These are phyloP conservation scores for Imleria badia DNA, from an alignment of 768 basidiomycete species.

Conservation along the genomic window DNA sequence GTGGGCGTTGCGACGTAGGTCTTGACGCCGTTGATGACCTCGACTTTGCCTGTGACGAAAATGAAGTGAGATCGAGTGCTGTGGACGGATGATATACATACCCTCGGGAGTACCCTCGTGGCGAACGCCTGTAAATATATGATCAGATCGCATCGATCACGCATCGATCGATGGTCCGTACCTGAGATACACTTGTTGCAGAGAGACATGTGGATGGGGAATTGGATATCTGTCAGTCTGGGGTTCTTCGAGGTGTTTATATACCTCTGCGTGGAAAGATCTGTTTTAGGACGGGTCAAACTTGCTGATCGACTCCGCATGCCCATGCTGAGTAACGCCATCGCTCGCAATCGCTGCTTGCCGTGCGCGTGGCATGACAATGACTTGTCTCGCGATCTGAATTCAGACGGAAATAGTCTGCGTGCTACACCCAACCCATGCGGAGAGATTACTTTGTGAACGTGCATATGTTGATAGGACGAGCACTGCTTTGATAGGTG, in stretches of 20 bases:
- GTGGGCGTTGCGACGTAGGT: slow-evolving; percentile 56
- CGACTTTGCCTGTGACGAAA: slow-evolving; percentile 37
- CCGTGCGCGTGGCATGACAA: background rate
- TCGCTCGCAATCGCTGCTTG: background rate
- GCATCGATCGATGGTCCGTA: slow-evolving; percentile 17
- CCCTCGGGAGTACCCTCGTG: slow-evolving; percentile 51
- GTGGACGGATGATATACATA: slow-evolving; percentile 12
- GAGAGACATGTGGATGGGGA: slow-evolving; percentile 43
- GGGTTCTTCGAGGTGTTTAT: slow-evolving; percentile 9
- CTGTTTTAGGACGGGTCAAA: background rate
- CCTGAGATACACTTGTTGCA: slow-evolving; percentile 59
- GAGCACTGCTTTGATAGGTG: background rate
- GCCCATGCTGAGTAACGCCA: background rate
- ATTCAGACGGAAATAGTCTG: background rate
- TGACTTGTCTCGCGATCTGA: background rate
- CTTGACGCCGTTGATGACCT: slow-evolving; percentile 46
- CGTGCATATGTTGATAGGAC: background rate
- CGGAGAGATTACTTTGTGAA: background rate
- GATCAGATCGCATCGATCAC: slow-evolving; percentile 4
- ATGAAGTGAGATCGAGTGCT: background rate
- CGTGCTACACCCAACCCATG: background rate
- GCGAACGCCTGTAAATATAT: slow-evolving; percentile 37
- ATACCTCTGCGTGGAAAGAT: slow-evolving; percentile 1
- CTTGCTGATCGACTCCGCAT: background rate
- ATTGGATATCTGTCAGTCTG: background rate